A percentile compares a stretch with the other conserved stretches of the same genome.
Evolutionary conservation across 2,329 filamentous ascomycete genomes (phyloP).

Genomic region (Phialophora chinensis): DNA sequence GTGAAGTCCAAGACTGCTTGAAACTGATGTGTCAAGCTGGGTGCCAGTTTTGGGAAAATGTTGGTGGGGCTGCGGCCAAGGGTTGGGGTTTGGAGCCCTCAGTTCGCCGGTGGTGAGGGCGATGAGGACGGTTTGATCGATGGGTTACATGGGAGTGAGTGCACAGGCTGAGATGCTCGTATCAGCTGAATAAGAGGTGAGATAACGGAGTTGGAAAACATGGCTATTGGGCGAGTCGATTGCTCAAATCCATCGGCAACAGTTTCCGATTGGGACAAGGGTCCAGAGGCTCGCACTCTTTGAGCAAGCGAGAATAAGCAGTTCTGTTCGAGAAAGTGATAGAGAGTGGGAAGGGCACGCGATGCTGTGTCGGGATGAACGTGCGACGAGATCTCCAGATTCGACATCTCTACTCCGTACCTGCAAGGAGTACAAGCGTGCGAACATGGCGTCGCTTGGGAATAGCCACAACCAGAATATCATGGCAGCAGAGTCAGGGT

Average conservation of each 20-base stretch:
- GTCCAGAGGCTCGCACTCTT: neutral
- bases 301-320: neutral
- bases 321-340: neutral
- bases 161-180: neutral
- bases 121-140: neutral
- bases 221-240: neutral
- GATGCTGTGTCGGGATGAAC: neutral
- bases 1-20: neutral
- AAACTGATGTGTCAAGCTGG: neutral
- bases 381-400: neutral
- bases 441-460: neutral
- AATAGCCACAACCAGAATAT: neutral
- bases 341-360: neutral
- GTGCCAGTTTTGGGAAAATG: neutral
- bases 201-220: neutral
- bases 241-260: neutral
- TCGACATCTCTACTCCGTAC: neutral
- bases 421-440: neutral
- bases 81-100: neutral
- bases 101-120: too few species aligned
- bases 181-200: slow-evolving; percentile 5
- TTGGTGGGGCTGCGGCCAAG: neutral
- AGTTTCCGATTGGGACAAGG: neutral
- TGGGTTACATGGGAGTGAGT: too few species aligned
- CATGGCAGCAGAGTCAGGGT: neutral